phyloP scores from a whole-genome alignment of 208 protist species.

The Trypanosoma conorhini region DNA sequence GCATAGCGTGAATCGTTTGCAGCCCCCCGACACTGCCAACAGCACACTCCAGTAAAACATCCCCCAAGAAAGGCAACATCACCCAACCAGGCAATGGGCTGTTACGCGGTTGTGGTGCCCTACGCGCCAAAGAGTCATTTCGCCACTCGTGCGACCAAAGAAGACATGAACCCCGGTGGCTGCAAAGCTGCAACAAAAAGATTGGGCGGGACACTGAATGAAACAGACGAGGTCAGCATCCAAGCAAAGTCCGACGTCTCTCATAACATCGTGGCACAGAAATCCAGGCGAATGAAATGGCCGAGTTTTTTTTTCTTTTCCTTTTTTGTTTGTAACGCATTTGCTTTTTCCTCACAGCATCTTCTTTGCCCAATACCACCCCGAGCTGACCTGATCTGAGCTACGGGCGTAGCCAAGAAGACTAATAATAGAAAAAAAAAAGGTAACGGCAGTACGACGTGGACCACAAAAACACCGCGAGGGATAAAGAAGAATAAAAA shows the following conservation, averaged over 20 bases:
- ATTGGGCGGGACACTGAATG: constrained; percentile 6
- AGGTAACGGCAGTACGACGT: no score
- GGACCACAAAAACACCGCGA: no score
- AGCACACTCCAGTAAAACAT: constrained; percentile 16
- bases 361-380: no score
- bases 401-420: no score
- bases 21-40: constrained; percentile 4
- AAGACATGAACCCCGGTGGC: constrained; percentile 10
- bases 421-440: no score
- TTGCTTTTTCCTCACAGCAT: no score
- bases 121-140: background rate
- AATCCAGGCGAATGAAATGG: background rate
- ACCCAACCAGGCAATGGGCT: constrained; percentile 23
- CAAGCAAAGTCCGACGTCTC: constrained; percentile 6
- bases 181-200: constrained; percentile 18
- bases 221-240: constrained; percentile 13
- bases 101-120: constrained; percentile 7
- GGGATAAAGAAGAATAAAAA: no score
- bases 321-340: no score
- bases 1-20: constrained; percentile 2
- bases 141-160: constrained; percentile 10
- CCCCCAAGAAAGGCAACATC: constrained; percentile 17
- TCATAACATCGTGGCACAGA: background rate
- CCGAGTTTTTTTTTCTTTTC: background rate
- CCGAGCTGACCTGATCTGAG: no score